A percentile compares a stretch with the other conserved stretches of the same genome.
Conservation (phyloP, 257 asterid genomes). For the Rhazya stricta region DNA sequence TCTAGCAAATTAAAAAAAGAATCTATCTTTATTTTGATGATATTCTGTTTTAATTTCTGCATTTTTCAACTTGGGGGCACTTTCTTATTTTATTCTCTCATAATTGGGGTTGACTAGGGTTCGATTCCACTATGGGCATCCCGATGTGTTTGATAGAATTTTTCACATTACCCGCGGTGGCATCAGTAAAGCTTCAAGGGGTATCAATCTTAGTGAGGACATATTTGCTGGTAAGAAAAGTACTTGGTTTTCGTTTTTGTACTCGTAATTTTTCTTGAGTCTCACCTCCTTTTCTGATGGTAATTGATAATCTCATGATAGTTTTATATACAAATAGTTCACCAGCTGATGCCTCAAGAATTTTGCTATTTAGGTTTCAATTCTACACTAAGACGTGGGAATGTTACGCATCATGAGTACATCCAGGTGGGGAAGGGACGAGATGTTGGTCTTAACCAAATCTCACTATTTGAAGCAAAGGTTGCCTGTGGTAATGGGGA, state of each 20-base stretch:
- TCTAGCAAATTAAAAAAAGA: too few relatives aligned
- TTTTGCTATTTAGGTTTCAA: slow-evolving; percentile 62
- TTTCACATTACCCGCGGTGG: slow-evolving; percentile 98
- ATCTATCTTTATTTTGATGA: background rate
- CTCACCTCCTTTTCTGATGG: background rate
- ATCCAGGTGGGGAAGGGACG: slow-evolving; percentile 96
- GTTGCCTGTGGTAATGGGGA: slow-evolving; percentile 98
- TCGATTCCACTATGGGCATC: slow-evolving; percentile 97
- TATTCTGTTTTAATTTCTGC: background rate
- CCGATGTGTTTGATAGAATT: slow-evolving; percentile 90
- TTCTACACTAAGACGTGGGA: slow-evolving; percentile 85
- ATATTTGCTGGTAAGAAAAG: slow-evolving; percentile 81
- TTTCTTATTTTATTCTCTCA: slow-evolving; percentile 1
- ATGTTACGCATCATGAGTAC: slow-evolving; percentile 87
- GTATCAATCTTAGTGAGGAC: slow-evolving; percentile 96
- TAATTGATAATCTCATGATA: background rate
- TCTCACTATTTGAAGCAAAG: slow-evolving; percentile 94
- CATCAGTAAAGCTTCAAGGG: slow-evolving; percentile 90
- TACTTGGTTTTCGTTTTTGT: slow-evolving; percentile 14
- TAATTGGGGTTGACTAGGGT: slow-evolving; percentile 49
- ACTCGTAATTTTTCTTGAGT: background rate
- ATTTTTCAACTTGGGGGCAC: background rate
- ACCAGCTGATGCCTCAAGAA: background rate
- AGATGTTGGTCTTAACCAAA: slow-evolving; percentile 96
- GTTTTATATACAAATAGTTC: background rate